Conservation (phyloP, 169 alveolate species). For the Plasmodium ovale region DNA sequence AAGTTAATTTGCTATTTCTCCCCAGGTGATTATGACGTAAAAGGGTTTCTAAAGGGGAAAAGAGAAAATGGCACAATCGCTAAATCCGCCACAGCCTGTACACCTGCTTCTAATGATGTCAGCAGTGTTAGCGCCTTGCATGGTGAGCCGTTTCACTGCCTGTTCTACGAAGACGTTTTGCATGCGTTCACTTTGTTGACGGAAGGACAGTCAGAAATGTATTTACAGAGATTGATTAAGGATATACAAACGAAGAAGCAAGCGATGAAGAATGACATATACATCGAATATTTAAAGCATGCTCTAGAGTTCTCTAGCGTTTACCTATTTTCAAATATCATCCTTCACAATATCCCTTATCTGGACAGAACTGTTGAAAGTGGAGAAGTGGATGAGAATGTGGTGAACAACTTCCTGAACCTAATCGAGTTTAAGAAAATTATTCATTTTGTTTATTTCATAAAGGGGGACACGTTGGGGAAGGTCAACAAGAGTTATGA, state of each 20-base stretch:
- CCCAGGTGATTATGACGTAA: slow-evolving; percentile 39
- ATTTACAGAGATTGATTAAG: slow-evolving; percentile 14
- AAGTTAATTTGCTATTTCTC: slow-evolving; percentile 38
- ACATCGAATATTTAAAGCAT: slow-evolving; percentile 20
- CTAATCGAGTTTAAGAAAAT: slow-evolving; percentile 21
- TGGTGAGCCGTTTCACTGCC: slow-evolving; percentile 8
- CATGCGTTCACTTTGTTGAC: neutral
- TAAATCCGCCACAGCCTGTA: no score
- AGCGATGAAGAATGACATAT: slow-evolving; percentile 18
- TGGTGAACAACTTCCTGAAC: neutral
- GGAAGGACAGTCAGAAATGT: slow-evolving; percentile 2
- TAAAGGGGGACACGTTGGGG: neutral
- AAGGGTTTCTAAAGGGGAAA: slow-evolving; percentile 21
- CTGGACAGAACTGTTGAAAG: neutral
- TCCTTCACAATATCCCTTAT: slow-evolving; percentile 1
- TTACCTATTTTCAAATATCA: slow-evolving; percentile 33
- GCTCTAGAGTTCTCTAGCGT: slow-evolving; percentile 1
- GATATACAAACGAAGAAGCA: slow-evolving; percentile 19
- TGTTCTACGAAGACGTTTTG: slow-evolving; percentile 45
- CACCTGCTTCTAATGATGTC: no score
- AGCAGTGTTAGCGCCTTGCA: no score
- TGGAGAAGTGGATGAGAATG: neutral
- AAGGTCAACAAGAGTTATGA: neutral
- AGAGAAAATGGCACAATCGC: neutral
- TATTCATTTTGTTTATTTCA: slow-evolving; percentile 29